Conservation (phyloP, 805 yeast genomes). For the Lachancea fermentati region DNA sequence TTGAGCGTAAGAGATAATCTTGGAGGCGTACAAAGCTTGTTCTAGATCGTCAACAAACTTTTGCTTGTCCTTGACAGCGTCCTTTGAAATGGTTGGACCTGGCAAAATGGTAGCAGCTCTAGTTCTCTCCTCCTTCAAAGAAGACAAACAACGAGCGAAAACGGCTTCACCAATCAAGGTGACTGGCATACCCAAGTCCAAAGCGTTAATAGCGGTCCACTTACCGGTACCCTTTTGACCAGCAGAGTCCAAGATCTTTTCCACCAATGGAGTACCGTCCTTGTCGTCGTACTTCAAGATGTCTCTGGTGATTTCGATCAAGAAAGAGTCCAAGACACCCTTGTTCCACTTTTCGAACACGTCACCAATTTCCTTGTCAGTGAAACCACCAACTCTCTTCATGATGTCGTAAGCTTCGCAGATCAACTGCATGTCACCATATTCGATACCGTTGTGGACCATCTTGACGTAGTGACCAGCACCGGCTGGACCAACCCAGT, state of each 20-base stretch:
- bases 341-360: conserved; percentile 92
- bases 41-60: conserved; percentile 88
- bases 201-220: conserved; percentile 98
- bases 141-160: conserved; percentile 91
- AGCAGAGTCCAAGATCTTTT: conserved; percentile 93
- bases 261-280: conserved; percentile 90
- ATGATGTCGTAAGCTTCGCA: conserved; percentile 95
- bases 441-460: conserved; percentile 99
- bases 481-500: conserved; percentile 99
- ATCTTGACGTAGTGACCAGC: conserved; percentile 98
- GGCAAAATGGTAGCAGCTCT: conserved; percentile 71
- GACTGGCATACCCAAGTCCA: conserved; percentile 97
- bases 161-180: conserved; percentile 99
- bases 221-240: conserved; percentile 99
- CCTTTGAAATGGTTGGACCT: conserved; percentile 71
- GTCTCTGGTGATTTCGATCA: conserved; percentile 94
- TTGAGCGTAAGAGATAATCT: conserved; percentile 97
- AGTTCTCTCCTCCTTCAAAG: conserved; percentile 85
- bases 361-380: conserved; percentile 87
- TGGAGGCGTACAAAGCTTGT: conserved; percentile 97
- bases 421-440: conserved; percentile 99
- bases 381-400: conserved; percentile 89
- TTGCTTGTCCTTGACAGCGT: conserved; percentile 66
- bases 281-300: conserved; percentile 83
- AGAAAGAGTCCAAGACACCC: conserved; percentile 96